Evolutionary conservation across 2,329 filamentous ascomycete genomes (phyloP).

Genomic region (Pleomassaria siparia): DNA sequence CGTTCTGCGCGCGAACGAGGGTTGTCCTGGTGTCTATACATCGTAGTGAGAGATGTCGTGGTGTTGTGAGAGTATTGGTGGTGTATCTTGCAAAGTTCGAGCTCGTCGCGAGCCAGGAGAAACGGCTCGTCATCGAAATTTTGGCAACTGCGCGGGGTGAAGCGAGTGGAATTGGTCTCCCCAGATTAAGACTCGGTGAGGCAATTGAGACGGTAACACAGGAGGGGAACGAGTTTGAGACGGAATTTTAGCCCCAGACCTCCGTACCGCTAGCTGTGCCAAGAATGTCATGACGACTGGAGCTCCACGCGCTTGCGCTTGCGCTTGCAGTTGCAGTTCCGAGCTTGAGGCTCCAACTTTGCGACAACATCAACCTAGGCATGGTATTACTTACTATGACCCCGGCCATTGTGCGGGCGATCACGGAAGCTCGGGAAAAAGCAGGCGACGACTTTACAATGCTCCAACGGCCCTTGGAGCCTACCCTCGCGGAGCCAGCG

Average conservation of each 20-base stretch:
- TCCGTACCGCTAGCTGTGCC: slow-evolving; percentile 30
- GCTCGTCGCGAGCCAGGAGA: slow-evolving; percentile 40
- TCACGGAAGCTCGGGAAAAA: slow-evolving; percentile 44
- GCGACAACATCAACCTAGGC: slow-evolving; percentile 5
- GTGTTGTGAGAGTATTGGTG: slow-evolving; percentile 12
- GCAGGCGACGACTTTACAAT: slow-evolving; percentile 21
- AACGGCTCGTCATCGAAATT: slow-evolving; percentile 35
- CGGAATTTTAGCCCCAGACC: slow-evolving; percentile 13
- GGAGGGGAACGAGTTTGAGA: background rate
- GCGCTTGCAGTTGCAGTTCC: background rate
- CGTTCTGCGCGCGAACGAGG: slow-evolving; percentile 14
- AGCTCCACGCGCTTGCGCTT: slow-evolving; percentile 1
- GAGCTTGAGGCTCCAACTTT: background rate
- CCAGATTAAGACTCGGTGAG: background rate
- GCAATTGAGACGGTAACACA: background rate
- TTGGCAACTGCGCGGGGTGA: slow-evolving; percentile 24
- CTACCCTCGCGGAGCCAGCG: slow-evolving; percentile 52
- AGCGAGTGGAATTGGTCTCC: background rate
- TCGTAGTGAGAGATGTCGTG: slow-evolving; percentile 24
- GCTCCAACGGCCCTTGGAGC: slow-evolving; percentile 44
- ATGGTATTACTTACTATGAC: slow-evolving; percentile 85
- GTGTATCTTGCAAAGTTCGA: slow-evolving; percentile 27
- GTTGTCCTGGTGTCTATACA: slow-evolving; percentile 22
- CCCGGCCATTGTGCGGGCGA: slow-evolving; percentile 63
- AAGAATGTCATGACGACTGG: slow-evolving; percentile 3